Base-by-base conservation (phyloP, 1,284 basidiomycete species). In the Naganishia liquefaciens region DNA sequence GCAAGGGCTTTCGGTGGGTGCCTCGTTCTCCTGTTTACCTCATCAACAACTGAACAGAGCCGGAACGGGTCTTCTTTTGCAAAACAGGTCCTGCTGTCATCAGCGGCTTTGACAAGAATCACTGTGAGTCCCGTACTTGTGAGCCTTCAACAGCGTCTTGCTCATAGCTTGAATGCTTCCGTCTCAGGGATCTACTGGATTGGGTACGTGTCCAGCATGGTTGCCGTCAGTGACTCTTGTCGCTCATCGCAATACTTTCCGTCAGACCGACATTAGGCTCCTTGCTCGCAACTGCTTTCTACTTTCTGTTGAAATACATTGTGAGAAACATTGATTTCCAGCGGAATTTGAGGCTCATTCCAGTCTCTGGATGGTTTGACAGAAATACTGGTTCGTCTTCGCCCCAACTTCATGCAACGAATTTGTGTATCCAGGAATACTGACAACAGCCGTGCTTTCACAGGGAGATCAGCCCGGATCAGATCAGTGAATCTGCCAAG, bases 1-100 rank as follows among this genome's bases (percentile, higher is more conserved):
- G 88, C 89, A 15, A 83, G 88, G 68, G 79, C 88, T 0, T 89
- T 90, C 73, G 89, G 88, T 60, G 39, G 33, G 57, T 9, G 49
- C 19, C 28, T 11, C 10, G 21, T 47, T 19, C 21, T 47, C n/a
- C 11, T 21, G n/a, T 5, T 25, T 2, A 37, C 33, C 9, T 10
- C 4, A 13, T 2, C 33, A 13, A 37, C 33, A 37, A 10, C 33
- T 37, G 7, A 37, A 10, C 33, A n/a, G 5, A 47, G 43, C 25
- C 21, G 46, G 11, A 13, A n/a, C 25, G 46, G 11, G 21, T 10
- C 46, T 4, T 40, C 23, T 37, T 28, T 15, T n/a, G 17, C 28
- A 33, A 2, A 3, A 0, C 50, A 62, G 62, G 62, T 52, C 89
- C 89, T 0, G 86, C 88, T 3, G 86, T 85, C 17, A 81, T 90